phyloP scores from a whole-genome alignment of 2,329 filamentous ascomycete species.

The Trichoderma simmonsii region DNA sequence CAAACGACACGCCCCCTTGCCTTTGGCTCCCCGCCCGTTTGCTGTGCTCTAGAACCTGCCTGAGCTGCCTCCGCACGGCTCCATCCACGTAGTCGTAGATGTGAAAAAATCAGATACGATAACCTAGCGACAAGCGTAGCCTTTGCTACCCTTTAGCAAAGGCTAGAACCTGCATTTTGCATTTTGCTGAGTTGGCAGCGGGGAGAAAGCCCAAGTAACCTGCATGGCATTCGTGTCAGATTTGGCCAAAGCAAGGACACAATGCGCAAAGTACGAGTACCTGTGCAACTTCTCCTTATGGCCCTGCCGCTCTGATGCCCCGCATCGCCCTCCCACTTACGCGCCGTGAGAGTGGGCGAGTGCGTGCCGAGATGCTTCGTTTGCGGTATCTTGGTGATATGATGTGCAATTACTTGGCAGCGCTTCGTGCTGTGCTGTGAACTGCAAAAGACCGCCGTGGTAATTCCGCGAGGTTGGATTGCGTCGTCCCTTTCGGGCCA shows the following conservation, averaged over 20 bases:
- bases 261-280: neutral
- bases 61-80: neutral
- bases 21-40: neutral
- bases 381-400: neutral
- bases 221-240: neutral
- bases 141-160: neutral
- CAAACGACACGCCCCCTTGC: neutral
- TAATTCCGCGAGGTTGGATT: neutral
- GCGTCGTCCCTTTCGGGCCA: neutral
- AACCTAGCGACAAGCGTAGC: neutral
- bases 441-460: neutral
- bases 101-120: neutral
- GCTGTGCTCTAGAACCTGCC: neutral
- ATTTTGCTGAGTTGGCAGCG: neutral
- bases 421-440: neutral
- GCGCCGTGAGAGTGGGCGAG: neutral
- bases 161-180: neutral
- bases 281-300: neutral
- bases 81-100: neutral
- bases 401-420: neutral
- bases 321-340: conserved; percentile 3
- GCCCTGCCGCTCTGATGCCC: neutral
- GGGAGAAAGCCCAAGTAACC: neutral
- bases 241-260: neutral
- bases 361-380: neutral